phyloP scores from a whole-genome alignment of 2,329 filamentous ascomycete species.

The Aspergillus novoparasiticus region DNA sequence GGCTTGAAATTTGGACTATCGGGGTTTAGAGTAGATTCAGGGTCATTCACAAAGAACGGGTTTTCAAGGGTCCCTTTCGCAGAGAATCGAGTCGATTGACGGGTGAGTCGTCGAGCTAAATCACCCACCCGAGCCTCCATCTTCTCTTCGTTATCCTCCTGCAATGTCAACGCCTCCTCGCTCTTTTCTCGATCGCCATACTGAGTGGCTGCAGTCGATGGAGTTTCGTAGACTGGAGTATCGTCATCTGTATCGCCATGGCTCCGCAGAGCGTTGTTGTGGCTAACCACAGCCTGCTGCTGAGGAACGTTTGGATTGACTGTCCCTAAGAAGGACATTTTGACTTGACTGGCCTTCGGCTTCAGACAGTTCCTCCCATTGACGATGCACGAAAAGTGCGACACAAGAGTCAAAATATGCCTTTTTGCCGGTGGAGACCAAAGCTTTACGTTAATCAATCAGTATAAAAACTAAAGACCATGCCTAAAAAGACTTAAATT shows the following conservation, averaged over 20 bases:
- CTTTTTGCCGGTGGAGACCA: neutral
- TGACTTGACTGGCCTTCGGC: neutral
- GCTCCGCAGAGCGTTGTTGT: neutral
- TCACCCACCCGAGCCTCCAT: constrained; percentile 9
- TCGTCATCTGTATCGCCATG: neutral
- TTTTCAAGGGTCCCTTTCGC: constrained; percentile 18
- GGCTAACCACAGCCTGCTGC: neutral
- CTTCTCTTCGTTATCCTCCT: neutral
- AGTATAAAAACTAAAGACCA: neutral
- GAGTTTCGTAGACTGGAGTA: neutral
- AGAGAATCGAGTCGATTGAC: constrained; percentile 25
- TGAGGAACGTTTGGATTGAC: neutral
- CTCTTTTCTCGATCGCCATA: neutral
- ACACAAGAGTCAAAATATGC: neutral
- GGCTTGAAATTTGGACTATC: constrained; percentile 24
- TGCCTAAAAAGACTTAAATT: neutral
- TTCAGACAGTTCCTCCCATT: neutral
- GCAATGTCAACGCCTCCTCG: neutral
- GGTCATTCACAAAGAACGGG: constrained; percentile 20
- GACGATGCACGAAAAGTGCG: neutral
- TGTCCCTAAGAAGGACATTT: neutral
- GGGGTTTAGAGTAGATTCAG: constrained; percentile 23
- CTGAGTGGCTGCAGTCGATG: neutral
- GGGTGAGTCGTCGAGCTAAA: constrained; percentile 22
- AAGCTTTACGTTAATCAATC: neutral